A percentile compares a stretch with the other conserved stretches of the same genome.
phyloP scores from a whole-genome alignment of 2,329 filamentous ascomycete species.

The Colletotrichum somersetense region DNA sequence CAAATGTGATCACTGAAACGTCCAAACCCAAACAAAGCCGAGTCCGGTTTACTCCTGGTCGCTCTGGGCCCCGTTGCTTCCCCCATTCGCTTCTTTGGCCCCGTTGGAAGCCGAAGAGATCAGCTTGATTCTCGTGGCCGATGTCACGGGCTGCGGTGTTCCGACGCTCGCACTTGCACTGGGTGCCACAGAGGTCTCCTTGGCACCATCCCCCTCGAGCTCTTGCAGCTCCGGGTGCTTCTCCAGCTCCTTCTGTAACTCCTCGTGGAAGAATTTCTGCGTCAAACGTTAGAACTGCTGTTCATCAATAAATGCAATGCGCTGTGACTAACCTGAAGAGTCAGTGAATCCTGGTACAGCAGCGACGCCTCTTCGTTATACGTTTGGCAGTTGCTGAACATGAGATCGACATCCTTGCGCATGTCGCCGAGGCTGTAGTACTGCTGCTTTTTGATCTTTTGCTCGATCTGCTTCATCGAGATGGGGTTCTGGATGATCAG shows the following conservation, averaged over 20 bases:
- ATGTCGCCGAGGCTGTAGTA: conserved; percentile 87
- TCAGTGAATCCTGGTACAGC: conserved; percentile 90
- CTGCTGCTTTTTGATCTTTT: conserved; percentile 95
- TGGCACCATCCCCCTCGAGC: conserved; percentile 60
- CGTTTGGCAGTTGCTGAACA: conserved; percentile 92
- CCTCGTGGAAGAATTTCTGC: conserved; percentile 69
- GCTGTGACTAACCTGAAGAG: conserved; percentile 79
- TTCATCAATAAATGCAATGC: neutral
- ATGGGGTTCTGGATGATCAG: conserved; percentile 92
- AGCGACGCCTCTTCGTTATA: conserved; percentile 98
- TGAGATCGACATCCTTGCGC: conserved; percentile 82
- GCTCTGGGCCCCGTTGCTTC: conserved; percentile 58
- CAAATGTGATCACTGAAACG: conserved; percentile 31
- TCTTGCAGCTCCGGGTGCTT: conserved; percentile 68
- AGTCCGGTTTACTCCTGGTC: conserved; percentile 61
- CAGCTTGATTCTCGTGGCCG: conserved; percentile 77
- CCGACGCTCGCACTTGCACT: conserved; percentile 64
- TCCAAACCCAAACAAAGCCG: conserved; percentile 9
- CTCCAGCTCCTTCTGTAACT: conserved; percentile 65
- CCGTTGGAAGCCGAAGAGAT: conserved; percentile 60
- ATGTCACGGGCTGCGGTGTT: conserved; percentile 73
- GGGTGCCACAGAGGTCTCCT: conserved; percentile 61
- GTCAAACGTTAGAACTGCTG: conserved; percentile 50
- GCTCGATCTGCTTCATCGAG: conserved; percentile 94
- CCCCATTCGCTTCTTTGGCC: conserved; percentile 43